Evolutionary conservation across 139 green algal species (phyloP).

Genomic region (Coelastrella sp.): DNA sequence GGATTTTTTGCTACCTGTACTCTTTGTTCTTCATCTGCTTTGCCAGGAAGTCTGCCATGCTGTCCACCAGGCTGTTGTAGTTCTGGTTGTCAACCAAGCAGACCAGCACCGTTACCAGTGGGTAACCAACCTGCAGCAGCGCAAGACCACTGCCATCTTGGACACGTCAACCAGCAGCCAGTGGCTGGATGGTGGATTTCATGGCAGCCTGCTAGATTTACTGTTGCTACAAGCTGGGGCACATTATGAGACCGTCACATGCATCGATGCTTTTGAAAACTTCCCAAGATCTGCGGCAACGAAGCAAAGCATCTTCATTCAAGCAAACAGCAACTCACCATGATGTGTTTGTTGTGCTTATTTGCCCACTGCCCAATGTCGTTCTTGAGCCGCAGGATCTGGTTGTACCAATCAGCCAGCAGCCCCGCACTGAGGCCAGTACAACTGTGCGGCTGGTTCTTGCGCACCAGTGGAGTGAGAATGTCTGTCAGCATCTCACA

Average conservation of each 20-base stretch:
- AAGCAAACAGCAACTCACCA: constrained; percentile 57
- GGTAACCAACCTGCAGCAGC: constrained; percentile 65
- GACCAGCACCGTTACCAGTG: constrained; percentile 79
- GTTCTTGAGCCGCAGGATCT: constrained; percentile 50
- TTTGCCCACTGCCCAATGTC: constrained; percentile 60
- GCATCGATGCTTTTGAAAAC: no score
- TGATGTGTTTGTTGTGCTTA: constrained; percentile 84
- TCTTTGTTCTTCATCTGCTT: constrained; percentile 65
- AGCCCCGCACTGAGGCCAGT: constrained; percentile 31
- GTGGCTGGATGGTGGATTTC: no score
- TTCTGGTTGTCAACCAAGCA: constrained; percentile 75
- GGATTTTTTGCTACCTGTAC: constrained; percentile 31
- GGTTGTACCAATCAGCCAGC: constrained; percentile 52
- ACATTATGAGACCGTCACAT: no score
- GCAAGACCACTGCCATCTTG: neutral
- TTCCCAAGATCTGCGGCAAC: no score
- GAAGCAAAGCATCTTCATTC: no score
- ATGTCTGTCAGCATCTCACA: constrained; percentile 82
- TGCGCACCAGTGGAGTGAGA: constrained; percentile 76
- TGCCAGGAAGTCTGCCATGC: constrained; percentile 73
- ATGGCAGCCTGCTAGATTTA: no score
- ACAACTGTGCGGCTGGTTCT: constrained; percentile 64
- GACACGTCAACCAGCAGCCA: neutral
- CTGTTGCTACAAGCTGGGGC: no score
- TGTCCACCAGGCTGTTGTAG: constrained; percentile 66